phyloP scores from a whole-genome alignment of 768 basidiomycete genomes.

The Xerocomus potaroensis region DNA sequence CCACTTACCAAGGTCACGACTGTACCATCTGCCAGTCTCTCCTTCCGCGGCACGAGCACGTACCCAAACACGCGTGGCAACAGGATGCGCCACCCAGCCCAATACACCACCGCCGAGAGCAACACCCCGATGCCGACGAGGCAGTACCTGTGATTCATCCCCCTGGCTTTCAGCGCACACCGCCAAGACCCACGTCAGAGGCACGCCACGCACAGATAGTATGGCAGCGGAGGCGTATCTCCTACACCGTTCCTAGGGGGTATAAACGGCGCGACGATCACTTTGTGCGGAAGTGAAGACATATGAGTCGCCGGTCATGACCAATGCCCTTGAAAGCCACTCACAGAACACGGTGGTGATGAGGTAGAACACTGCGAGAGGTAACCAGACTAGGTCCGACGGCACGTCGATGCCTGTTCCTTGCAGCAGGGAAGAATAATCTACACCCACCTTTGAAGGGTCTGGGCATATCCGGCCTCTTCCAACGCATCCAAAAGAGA shows the following conservation, averaged over 20 bases:
- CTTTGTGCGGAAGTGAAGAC: conserved; percentile 24
- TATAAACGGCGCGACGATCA: conserved; percentile 51
- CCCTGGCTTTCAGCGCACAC: not conserved
- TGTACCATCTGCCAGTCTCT: conserved; percentile 47
- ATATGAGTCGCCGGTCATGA: not conserved
- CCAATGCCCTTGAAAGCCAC: conserved; percentile 15
- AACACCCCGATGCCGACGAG: conserved; percentile 50
- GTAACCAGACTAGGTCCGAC: conserved; percentile 55
- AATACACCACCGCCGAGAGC: conserved; percentile 43
- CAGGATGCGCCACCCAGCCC: conserved; percentile 49
- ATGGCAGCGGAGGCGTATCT: conserved; percentile 54
- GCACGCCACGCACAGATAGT: conserved; percentile 38
- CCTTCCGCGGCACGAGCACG: conserved; percentile 44
- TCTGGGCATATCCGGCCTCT: conserved; percentile 40
- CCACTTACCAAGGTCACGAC: conserved; percentile 45
- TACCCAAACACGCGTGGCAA: conserved; percentile 49
- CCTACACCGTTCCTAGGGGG: conserved; percentile 48
- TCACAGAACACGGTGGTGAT: conserved; percentile 45
- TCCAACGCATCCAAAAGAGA: conserved; percentile 54
- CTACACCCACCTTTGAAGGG: conserved; percentile 50
- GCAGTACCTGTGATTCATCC: conserved; percentile 37
- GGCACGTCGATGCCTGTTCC: not conserved
- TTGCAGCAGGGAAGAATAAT: too few species aligned
- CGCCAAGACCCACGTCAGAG: not conserved
- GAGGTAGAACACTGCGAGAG: conserved; percentile 50